These are phyloP conservation scores for Clarireedia hainanense DNA, from an alignment of 2,329 filamentous ascomycete genomes.

Conservation along the genomic window DNA sequence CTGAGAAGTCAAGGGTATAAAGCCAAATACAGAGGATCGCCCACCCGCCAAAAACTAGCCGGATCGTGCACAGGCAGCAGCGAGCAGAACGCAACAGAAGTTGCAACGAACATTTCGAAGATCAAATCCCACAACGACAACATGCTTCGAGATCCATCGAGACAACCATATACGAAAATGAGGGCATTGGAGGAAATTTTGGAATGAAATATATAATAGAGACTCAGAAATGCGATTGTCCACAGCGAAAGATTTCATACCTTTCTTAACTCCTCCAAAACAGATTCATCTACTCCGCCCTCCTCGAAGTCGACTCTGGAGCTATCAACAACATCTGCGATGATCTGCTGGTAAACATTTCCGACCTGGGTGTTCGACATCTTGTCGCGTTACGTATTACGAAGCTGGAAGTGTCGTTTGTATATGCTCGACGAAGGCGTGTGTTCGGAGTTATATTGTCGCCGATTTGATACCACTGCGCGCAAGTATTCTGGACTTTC, in stretches of 20 bases:
- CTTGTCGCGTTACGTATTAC: conserved; percentile 8
- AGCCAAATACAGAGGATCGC: conserved; percentile 29
- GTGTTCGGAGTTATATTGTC: no score
- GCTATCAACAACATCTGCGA: conserved; percentile 80
- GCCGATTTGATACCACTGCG: no score
- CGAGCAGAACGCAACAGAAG: background rate
- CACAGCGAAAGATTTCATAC: conserved; percentile 43
- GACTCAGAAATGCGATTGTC: background rate
- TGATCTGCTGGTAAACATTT: conserved; percentile 69
- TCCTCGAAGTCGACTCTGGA: conserved; percentile 96
- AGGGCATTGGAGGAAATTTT: background rate
- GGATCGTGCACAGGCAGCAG: conserved; percentile 16
- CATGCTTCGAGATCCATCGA: background rate
- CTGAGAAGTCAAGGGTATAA: conserved; percentile 24
- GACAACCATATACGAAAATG: background rate
- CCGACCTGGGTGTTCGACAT: conserved; percentile 41
- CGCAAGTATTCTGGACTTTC: no score
- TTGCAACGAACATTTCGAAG: background rate
- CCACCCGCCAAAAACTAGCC: conserved; percentile 23
- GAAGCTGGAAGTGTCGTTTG: no score
- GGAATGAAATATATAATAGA: background rate
- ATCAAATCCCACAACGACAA: background rate
- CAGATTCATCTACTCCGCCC: conserved; percentile 80
- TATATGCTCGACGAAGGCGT: no score
- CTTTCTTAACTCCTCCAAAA: conserved; percentile 78